Evolutionary conservation across 768 basidiomycete genomes (phyloP).

Genomic region (Amanita fuliginea): DNA sequence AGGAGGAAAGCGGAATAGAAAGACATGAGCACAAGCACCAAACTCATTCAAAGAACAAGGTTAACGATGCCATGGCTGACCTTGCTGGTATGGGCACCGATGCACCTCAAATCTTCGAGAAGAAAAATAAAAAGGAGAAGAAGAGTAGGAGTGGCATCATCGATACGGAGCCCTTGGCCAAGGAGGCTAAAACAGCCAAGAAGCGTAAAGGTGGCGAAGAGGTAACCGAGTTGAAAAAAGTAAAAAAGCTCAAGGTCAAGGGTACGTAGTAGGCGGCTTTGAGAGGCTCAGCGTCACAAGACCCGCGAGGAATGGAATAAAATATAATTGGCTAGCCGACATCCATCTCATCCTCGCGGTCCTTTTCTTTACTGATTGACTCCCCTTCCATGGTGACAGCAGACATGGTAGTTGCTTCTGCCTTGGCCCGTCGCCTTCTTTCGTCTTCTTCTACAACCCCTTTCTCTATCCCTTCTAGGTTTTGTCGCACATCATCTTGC

Average conservation of each 20-base stretch:
- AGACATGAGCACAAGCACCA: background rate
- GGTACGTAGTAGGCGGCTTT: background rate
- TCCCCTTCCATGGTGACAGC: background rate
- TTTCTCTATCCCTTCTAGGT: constrained; percentile 6
- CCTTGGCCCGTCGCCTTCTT: background rate
- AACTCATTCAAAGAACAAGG: constrained; percentile 4
- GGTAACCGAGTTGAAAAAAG: background rate
- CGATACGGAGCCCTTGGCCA: constrained; percentile 9
- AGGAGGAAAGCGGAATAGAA: constrained; percentile 6
- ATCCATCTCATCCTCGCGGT: constrained; percentile 55
- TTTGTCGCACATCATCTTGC: constrained; percentile 46
- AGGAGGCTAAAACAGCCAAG: constrained; percentile 24
- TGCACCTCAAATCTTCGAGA: constrained; percentile 9
- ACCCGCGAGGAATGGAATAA: constrained; percentile 1
- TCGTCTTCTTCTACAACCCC: background rate
- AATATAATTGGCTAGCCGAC: constrained; percentile 33
- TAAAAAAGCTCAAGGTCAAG: constrained; percentile 27
- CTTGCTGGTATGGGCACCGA: constrained; percentile 14
- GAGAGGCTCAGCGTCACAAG: too few relatives aligned
- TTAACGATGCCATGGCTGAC: constrained; percentile 2
- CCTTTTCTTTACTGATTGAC: constrained; percentile 36
- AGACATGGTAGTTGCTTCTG: background rate
- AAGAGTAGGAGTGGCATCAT: constrained; percentile 41
- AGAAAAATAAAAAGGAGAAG: constrained; percentile 19
- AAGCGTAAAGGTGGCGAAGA: constrained; percentile 1